phyloP scores from a whole-genome alignment of 2,329 filamentous ascomycete species.

The Fragosphaeria purpurea region DNA sequence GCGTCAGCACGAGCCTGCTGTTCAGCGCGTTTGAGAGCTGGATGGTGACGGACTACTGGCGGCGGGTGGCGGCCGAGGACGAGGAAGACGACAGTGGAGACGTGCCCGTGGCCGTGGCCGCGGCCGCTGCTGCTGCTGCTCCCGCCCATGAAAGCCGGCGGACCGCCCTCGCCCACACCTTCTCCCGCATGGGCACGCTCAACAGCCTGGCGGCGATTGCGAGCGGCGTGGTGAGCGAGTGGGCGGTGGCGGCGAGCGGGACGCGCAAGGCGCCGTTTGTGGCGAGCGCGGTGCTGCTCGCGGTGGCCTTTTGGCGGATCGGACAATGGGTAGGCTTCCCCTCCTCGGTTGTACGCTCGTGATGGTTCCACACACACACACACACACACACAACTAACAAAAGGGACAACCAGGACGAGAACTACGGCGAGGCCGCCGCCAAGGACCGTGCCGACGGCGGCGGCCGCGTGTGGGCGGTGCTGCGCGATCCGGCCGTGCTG shows the following conservation, averaged over 20 bases:
- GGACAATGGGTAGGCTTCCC: slow-evolving; percentile 34
- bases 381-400: too few species aligned
- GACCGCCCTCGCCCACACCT: slow-evolving; percentile 34
- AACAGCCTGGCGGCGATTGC: slow-evolving; percentile 46
- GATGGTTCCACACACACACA: too few species aligned
- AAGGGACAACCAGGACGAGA: slow-evolving; percentile 30
- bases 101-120: slow-evolving; percentile 10
- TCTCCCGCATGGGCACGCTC: slow-evolving; percentile 39
- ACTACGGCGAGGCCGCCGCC: slow-evolving; percentile 30
- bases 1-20: slow-evolving; percentile 44
- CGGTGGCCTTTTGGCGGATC: slow-evolving; percentile 33
- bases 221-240: slow-evolving; percentile 41
- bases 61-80: slow-evolving; percentile 16
- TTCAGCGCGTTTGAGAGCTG: slow-evolving; percentile 52
- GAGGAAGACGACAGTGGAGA: slow-evolving; percentile 17
- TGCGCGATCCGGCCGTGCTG: slow-evolving; percentile 35
- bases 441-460: slow-evolving; percentile 9
- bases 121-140: neutral
- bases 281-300: slow-evolving; percentile 28
- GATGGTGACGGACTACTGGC: slow-evolving; percentile 47
- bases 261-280: slow-evolving; percentile 41
- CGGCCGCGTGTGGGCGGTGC: slow-evolving; percentile 3
- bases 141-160: slow-evolving; percentile 21
- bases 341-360: too few species aligned
- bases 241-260: slow-evolving; percentile 34